These are phyloP conservation scores for Phalaenopsis equestris DNA, from an alignment of 106 monocot species.

Conservation along the genomic window DNA sequence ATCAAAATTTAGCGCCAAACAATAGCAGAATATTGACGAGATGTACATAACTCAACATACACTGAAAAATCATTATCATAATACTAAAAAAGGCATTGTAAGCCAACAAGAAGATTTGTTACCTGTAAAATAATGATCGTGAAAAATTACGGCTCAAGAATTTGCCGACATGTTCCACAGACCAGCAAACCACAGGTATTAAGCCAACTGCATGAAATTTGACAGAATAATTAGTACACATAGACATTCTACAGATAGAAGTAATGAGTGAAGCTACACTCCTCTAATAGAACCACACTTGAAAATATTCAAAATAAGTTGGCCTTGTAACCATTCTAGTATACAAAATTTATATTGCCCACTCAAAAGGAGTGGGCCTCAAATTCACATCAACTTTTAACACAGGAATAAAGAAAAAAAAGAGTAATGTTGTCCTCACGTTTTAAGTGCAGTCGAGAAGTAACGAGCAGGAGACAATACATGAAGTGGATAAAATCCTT, in stretches of 20 bases:
- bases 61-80: neutral
- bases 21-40: neutral
- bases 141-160: constrained; percentile 65
- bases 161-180: constrained; percentile 58
- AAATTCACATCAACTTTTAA: neutral
- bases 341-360: too few relatives aligned
- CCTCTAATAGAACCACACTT: neutral
- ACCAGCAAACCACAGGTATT: constrained; percentile 74
- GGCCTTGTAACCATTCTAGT: neutral
- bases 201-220: constrained; percentile 53
- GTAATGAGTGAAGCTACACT: too few relatives aligned
- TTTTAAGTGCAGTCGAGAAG: constrained; percentile 67
- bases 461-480: constrained; percentile 65
- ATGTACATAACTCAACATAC: neutral
- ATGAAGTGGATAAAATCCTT: constrained; percentile 76
- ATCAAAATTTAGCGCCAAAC: neutral
- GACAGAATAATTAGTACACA: neutral
- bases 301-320: neutral
- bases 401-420: neutral
- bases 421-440: constrained; percentile 28
- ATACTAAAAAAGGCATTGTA: neutral
- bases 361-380: too few relatives aligned
- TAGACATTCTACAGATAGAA: neutral
- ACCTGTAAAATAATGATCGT: constrained; percentile 63
- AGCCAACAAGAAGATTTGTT: neutral